Percentiles rank a stretch among this genome's conserved stretches.
Evolutionary conservation across 2,329 filamentous ascomycete genomes (phyloP).

Genomic region (Xylaria sp.): DNA sequence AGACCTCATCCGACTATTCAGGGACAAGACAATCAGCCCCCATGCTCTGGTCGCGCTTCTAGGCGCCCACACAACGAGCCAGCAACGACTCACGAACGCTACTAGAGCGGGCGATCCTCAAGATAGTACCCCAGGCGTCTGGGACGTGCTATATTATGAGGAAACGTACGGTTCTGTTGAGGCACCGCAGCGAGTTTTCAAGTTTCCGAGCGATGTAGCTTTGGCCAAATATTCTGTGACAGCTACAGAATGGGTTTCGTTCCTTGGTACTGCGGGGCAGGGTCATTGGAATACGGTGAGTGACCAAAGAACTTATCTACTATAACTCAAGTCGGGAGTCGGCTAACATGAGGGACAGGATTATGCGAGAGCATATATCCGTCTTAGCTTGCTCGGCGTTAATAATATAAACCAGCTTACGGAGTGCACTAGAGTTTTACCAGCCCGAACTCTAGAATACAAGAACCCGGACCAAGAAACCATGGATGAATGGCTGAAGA

Average conservation of each 20-base stretch:
- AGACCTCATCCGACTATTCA: slow-evolving; percentile 60
- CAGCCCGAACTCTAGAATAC: slow-evolving; percentile 46
- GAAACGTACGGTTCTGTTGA: slow-evolving; percentile 49
- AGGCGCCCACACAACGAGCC: slow-evolving; percentile 63
- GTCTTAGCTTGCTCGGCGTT: slow-evolving; percentile 64
- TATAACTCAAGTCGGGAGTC: background rate
- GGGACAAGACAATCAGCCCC: slow-evolving; percentile 62
- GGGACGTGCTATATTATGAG: slow-evolving; percentile 63
- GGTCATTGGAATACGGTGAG: slow-evolving; percentile 55
- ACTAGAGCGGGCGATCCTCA: slow-evolving; percentile 56
- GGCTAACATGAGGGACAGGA: slow-evolving; percentile 48
- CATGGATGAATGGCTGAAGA: slow-evolving; percentile 40
- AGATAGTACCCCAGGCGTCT: slow-evolving; percentile 62
- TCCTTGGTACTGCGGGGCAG: slow-evolving; percentile 51
- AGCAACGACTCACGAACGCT: slow-evolving; percentile 58
- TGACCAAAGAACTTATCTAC: background rate
- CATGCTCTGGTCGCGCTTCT: slow-evolving; percentile 63
- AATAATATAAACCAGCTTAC: slow-evolving; percentile 65
- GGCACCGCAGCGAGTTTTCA: slow-evolving; percentile 52
- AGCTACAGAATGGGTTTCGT: slow-evolving; percentile 51
- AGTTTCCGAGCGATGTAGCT: slow-evolving; percentile 55
- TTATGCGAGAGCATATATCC: slow-evolving; percentile 63
- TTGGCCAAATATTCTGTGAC: slow-evolving; percentile 53
- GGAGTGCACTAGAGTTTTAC: slow-evolving; percentile 65
- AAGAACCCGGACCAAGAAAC: slow-evolving; percentile 38